These are phyloP conservation scores for Kernera saxatilis DNA, from an alignment of 345 rosid genomes.

Conservation along the genomic window DNA sequence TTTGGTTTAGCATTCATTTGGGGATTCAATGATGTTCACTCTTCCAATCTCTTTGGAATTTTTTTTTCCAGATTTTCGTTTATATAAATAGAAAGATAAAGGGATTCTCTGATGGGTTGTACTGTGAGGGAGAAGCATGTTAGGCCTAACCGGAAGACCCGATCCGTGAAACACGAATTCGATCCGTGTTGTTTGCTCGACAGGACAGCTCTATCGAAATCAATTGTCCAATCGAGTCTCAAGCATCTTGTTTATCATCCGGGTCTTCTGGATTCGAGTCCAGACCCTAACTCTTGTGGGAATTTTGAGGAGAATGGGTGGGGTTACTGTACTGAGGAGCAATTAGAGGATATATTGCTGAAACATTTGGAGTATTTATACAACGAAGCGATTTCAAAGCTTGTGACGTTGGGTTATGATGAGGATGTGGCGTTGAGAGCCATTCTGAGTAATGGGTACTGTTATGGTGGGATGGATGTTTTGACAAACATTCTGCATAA, in stretches of 20 bases:
- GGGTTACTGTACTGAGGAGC: constrained; percentile 89
- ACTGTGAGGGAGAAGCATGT: constrained; percentile 59
- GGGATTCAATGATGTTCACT: constrained; percentile 18
- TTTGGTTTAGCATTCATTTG: background rate
- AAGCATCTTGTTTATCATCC: constrained; percentile 45
- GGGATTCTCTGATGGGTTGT: constrained; percentile 46
- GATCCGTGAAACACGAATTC: constrained; percentile 53
- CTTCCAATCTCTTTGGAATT: background rate
- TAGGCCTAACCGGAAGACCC: constrained; percentile 48
- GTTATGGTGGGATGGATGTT: constrained; percentile 88
- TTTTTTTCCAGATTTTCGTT: background rate
- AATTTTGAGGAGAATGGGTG: constrained; percentile 56
- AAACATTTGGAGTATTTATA: constrained; percentile 56
- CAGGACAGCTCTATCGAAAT: constrained; percentile 41
- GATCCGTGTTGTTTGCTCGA: constrained; percentile 55
- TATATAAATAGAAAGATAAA: background rate
- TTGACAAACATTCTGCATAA: constrained; percentile 71
- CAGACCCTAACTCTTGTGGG: constrained; percentile 26
- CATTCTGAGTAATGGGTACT: constrained; percentile 68
- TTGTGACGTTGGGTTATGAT: constrained; percentile 58
- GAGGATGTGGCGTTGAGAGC: constrained; percentile 76
- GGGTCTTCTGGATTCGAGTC: constrained; percentile 42
- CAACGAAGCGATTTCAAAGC: constrained; percentile 65
- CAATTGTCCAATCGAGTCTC: constrained; percentile 55
- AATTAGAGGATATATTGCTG: constrained; percentile 68